Conservation (phyloP, 305 asterid species). For the Vinca major region DNA sequence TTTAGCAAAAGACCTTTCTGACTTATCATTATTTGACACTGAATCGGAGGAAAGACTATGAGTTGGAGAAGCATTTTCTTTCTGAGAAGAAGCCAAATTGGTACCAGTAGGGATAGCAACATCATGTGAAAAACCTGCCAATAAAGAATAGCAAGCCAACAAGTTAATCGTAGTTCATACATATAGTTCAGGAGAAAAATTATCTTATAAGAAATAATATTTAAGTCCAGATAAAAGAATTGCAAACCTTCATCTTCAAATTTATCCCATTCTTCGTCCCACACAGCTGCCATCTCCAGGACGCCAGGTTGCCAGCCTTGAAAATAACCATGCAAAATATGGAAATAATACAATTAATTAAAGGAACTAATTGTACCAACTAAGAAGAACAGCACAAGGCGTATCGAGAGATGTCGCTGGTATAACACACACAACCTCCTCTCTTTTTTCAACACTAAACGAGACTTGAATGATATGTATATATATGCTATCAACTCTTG, state of each 20-base stretch:
- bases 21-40: constrained; percentile 40
- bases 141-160: constrained; percentile 17
- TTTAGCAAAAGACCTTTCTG: constrained; percentile 43
- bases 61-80: constrained; percentile 52
- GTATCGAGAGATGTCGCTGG: not conserved
- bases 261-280: constrained; percentile 99
- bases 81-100: constrained; percentile 37
- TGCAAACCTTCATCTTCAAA: constrained; percentile 85
- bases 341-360: constrained; percentile 12
- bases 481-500: not conserved
- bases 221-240: constrained; percentile 10
- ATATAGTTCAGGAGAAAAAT: not conserved
- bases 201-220: not conserved
- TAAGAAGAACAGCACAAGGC: not conserved
- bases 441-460: not conserved
- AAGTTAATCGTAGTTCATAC: not conserved
- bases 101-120: constrained; percentile 45
- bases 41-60: constrained; percentile 50
- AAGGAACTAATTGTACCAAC: constrained; percentile 8
- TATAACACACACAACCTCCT: too few relatives aligned
- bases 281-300: constrained; percentile 69
- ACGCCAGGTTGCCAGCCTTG: constrained; percentile 95
- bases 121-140: constrained; percentile 75
- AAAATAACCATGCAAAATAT: constrained; percentile 16
- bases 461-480: too few relatives aligned